phyloP scores from a whole-genome alignment of 129 eudicot species.

The Cynara cardunculus region DNA sequence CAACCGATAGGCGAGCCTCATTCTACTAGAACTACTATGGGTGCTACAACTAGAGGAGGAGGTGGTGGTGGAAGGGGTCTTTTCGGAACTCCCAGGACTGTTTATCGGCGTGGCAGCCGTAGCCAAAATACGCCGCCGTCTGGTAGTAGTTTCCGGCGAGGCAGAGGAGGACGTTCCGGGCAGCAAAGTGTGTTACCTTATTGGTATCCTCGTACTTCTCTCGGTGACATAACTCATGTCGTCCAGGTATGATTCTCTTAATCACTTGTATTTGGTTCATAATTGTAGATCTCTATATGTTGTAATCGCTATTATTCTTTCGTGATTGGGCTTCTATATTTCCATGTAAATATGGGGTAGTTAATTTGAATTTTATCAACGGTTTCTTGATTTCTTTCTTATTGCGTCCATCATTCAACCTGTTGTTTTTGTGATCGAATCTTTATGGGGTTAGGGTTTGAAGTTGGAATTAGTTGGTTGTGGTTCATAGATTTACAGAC shows the following conservation, averaged over 20 bases:
- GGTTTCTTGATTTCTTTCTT: slow-evolving; percentile 4
- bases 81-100: slow-evolving; percentile 35
- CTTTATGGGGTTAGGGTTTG: background rate
- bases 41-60: background rate
- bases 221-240: slow-evolving; percentile 59
- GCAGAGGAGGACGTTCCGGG: slow-evolving; percentile 25
- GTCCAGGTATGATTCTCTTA: slow-evolving; percentile 44
- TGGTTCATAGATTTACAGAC: background rate
- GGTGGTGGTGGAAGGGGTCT: slow-evolving; percentile 29
- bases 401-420: background rate
- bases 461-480: background rate
- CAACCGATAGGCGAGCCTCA: slow-evolving; percentile 18
- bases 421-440: background rate
- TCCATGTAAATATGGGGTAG: background rate
- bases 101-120: slow-evolving; percentile 35
- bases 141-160: slow-evolving; percentile 22
- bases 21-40: background rate
- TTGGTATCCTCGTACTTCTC: slow-evolving; percentile 85
- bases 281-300: background rate
- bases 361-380: background rate
- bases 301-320: background rate
- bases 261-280: background rate
- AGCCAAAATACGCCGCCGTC: slow-evolving; percentile 36
- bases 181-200: slow-evolving; percentile 39
- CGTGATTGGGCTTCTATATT: background rate